Evolutionary conservation across 1,139 yeast genomes (phyloP), one percentile per base, ranked within the genome.

Genomic region (Saccharomycopsis hybrid): DNA sequence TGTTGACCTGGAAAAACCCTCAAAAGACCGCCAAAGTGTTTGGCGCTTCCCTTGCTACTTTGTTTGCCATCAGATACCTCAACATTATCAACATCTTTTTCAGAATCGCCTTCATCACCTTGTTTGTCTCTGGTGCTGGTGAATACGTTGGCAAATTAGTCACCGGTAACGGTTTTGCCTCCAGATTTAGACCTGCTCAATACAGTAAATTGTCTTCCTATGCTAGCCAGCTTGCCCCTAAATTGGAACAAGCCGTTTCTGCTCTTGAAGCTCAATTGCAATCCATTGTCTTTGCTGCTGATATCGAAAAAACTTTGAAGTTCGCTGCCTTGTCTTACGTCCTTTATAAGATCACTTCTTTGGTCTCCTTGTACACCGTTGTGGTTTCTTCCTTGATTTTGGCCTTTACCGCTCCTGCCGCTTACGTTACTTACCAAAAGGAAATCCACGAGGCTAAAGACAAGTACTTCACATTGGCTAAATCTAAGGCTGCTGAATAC

Each of bases 1-100:
- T 89, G 58, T 72, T 90, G 56, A 80, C 90, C 57, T 90, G 97
- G 97, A 75, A 78, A 60, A 77, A 87, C 63, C 96, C 97, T 40
- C 70, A 76, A 57, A 74, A 76, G 61, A 82, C 96, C 51, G 97
- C 85, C 55, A 81, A 82, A 61, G 79, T 84, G 41, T 79, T 89
- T 59, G 95, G 85, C 48, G 75, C 81, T 46, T 68, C 82, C 50
- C 62, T 90, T 44, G 69, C 74, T 37, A 71, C 76, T 28, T 72
- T 90, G 62, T 61, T 85, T 54, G 69, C 85, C 38, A 65, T 87
- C 62, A 85, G 87, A 66, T 78, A 75, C 55, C 80, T 87, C 60
- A 82, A 86, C 65, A 67, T 88, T 60, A 65, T 86, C 62, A 80
- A 86, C 57, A 70, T 85, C 56, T 71, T 84, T 61, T 78, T 88